Percentiles rank a stretch among this genome's conserved stretches.
Evolutionary conservation across 352 stramenopile species (phyloP).

Genomic region (Pythium brassicae): DNA sequence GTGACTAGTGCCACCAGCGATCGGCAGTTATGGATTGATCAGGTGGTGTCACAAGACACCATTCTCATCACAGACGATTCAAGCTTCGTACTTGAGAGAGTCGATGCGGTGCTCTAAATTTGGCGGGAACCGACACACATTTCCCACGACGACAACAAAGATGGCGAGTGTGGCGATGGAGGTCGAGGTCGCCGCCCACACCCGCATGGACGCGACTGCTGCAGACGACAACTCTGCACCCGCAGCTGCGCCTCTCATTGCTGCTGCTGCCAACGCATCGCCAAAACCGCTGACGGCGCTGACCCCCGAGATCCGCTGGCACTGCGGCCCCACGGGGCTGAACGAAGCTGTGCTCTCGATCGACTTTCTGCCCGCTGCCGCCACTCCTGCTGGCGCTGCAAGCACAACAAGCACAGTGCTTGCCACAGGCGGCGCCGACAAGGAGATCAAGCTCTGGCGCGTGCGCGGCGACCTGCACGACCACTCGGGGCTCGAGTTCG

Average conservation of each 20-base stretch:
- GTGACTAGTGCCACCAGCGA: too few relatives aligned
- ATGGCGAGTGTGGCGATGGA: too few relatives aligned
- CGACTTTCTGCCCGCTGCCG: slow-evolving; percentile 44
- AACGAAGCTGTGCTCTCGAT: slow-evolving; percentile 85
- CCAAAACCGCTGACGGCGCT: slow-evolving; percentile 39
- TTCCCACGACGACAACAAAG: too few relatives aligned
- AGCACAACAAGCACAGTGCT: slow-evolving; percentile 26
- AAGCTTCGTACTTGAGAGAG: too few relatives aligned
- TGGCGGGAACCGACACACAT: too few relatives aligned
- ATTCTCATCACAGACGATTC: too few relatives aligned
- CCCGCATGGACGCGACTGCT: too few relatives aligned
- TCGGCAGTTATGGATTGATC: too few relatives aligned
- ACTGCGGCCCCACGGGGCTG: slow-evolving; percentile 82
- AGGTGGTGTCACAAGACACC: too few relatives aligned
- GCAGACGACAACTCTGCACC: background rate
- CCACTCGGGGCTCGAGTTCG: slow-evolving; percentile 51
- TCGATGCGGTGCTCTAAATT: too few relatives aligned
- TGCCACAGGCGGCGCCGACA: slow-evolving; percentile 82
- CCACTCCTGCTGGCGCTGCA: background rate
- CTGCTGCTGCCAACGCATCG: background rate
- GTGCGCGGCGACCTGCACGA: slow-evolving; percentile 32
- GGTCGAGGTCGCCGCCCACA: too few relatives aligned
- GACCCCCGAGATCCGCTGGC: slow-evolving; percentile 84
- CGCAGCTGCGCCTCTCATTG: background rate
- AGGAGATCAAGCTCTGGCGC: slow-evolving; percentile 87